These are phyloP conservation scores for Penicillium brasilianum DNA, from an alignment of 2,329 filamentous ascomycete genomes.

Conservation along the genomic window DNA sequence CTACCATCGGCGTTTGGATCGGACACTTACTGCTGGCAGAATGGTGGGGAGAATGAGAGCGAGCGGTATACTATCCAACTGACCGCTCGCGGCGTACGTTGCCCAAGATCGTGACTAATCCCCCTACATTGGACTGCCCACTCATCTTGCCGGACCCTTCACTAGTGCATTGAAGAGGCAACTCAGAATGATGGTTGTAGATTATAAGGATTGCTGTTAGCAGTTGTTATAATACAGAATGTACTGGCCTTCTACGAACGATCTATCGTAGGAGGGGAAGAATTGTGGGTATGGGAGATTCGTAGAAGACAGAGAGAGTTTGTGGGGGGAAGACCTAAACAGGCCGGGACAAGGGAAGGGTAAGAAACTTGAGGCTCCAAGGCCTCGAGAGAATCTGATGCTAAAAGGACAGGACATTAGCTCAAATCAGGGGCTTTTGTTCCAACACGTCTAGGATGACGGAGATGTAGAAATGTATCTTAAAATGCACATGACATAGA, in stretches of 20 bases:
- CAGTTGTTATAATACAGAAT: not conserved
- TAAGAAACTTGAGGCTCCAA: not conserved
- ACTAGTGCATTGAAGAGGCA: not conserved
- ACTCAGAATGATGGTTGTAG: not conserved
- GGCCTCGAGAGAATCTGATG: not conserved
- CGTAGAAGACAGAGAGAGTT: not conserved
- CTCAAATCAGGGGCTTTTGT: constrained; percentile 3
- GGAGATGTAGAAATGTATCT: constrained; percentile 3
- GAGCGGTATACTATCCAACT: not conserved
- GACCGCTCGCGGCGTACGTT: not conserved
- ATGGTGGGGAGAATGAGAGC: not conserved
- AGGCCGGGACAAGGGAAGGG: not conserved
- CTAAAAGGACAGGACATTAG: not conserved
- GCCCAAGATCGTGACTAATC: not conserved
- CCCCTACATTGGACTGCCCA: too few relatives aligned
- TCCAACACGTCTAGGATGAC: not conserved
- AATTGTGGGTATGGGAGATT: not conserved
- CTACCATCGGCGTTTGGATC: constrained; percentile 1
- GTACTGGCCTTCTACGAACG: not conserved
- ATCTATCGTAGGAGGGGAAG: not conserved
- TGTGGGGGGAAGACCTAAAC: not conserved
- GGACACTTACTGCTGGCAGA: not conserved
- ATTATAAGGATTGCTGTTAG: not conserved
- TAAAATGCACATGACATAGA: not conserved
- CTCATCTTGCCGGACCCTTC: too few relatives aligned